Evolutionary conservation across 176 grass and related monocot genomes (phyloP).

Genomic region (Otatea glauca): DNA sequence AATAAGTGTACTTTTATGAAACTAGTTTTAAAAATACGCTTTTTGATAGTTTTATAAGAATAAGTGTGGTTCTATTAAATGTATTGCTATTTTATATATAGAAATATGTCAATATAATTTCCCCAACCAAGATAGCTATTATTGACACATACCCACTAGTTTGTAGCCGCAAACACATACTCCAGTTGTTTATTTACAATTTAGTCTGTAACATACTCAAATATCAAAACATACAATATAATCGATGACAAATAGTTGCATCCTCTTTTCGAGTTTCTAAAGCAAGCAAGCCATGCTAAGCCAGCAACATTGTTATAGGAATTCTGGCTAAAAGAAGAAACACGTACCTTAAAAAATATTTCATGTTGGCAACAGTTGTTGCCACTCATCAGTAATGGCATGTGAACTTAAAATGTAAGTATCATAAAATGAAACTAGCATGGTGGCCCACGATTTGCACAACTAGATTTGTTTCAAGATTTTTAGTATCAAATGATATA

Average conservation of each 20-base stretch:
- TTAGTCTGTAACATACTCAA: background rate
- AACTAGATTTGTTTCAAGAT: too few relatives aligned
- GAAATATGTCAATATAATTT: background rate
- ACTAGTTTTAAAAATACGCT: too few relatives aligned
- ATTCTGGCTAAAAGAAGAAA: constrained; percentile 7
- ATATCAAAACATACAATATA: constrained; percentile 3
- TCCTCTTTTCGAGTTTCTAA: constrained; percentile 15
- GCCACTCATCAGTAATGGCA: too few relatives aligned
- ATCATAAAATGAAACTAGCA: too few relatives aligned
- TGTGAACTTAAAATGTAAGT: too few relatives aligned
- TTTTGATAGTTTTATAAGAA: too few relatives aligned
- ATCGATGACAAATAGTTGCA: background rate
- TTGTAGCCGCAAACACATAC: background rate
- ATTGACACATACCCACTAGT: background rate
- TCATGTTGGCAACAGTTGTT: too few relatives aligned
- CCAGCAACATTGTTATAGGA: background rate
- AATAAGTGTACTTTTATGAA: too few relatives aligned
- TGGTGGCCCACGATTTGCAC: too few relatives aligned
- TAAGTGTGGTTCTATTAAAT: too few relatives aligned
- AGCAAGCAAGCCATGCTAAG: constrained; percentile 23
- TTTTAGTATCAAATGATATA: too few relatives aligned
- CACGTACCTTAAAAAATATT: too few relatives aligned
- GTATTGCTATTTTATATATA: background rate
- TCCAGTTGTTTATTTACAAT: background rate
- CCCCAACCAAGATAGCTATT: background rate